These are phyloP conservation scores for Aspergillus taichungensis DNA, from an alignment of 495 filamentous ascomycete species.

Conservation along the genomic window DNA sequence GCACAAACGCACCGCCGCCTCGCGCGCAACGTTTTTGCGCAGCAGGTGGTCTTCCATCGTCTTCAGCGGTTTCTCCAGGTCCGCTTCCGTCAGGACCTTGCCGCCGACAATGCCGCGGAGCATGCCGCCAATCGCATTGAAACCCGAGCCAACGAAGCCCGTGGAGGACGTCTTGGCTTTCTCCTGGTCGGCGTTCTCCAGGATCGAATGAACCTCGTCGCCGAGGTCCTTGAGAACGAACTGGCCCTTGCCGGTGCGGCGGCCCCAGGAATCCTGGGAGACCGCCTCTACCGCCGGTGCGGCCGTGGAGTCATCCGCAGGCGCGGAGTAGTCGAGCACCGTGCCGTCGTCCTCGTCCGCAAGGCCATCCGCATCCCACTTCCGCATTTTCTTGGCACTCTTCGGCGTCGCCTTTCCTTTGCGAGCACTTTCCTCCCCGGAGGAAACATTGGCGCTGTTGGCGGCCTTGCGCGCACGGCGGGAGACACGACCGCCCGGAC, in stretches of 20 bases:
- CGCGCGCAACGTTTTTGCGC: constrained; percentile 91
- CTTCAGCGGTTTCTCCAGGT: constrained; percentile 84
- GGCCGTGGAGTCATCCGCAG: constrained; percentile 37
- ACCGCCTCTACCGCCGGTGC: constrained; percentile 62
- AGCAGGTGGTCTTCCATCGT: constrained; percentile 93
- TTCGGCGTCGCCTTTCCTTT: constrained; percentile 48
- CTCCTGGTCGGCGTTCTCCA: constrained; percentile 58
- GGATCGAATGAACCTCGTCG: constrained; percentile 85
- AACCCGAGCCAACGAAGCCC: constrained; percentile 66
- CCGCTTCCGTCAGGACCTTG: constrained; percentile 77
- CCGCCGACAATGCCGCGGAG: constrained; percentile 93
- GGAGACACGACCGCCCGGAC: constrained; percentile 66
- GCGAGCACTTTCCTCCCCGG: constrained; percentile 66
- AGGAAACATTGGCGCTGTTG: constrained; percentile 61
- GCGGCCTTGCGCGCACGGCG: constrained; percentile 74
- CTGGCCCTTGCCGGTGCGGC: constrained; percentile 74
- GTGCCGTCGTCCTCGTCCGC: constrained; percentile 79
- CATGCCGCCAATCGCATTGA: constrained; percentile 73
- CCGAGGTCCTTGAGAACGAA: constrained; percentile 91
- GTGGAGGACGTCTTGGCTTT: constrained; percentile 44
- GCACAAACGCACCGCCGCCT: constrained; percentile 86
- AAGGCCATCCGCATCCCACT: constrained; percentile 83
- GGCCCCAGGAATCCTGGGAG: constrained; percentile 72
- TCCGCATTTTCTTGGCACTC: constrained; percentile 72
- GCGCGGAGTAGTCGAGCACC: constrained; percentile 77